Base-by-base conservation (phyloP, 352 stramenopile genomes). In the Phytophthora europaea region DNA sequence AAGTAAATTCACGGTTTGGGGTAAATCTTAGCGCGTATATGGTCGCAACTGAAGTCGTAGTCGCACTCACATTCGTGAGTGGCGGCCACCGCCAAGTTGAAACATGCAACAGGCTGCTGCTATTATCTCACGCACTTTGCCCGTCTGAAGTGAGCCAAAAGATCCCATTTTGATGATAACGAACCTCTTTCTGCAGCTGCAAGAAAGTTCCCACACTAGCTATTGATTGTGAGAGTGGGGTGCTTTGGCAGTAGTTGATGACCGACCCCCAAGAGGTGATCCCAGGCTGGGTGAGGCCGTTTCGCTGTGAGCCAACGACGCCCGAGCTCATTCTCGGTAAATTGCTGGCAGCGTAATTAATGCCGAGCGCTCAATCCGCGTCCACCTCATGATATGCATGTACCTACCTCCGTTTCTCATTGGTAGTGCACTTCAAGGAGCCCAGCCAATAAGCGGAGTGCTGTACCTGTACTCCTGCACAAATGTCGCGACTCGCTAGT, bases 151-250 rank as follows among this genome's bases (percentile, higher is more conserved):
- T 10, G 53, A 48, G 33, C 55, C 34, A 33, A 22, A 67, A 67
- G 34, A 60, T 53, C 34, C 34, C 20, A 67, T 56, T 57, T 36
- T 20, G 20, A 52, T 31, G 31, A 57, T 66, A 18, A 31, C 15
- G 52, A 59, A 9, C 22, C 52, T 15, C 16, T 22, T 16, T 22
- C 47, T 36, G 28, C 59, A 66, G 48, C 61, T 67, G 34, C 50
- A 60, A 36, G 61, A 67, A 67, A 45, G 61, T 67, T 54, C 48
- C 22, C 13, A 22, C 40, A 50, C 4, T 18, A 60, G 48, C 34
- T 13, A 31, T 20, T 7, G 60, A 67, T 58, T 50, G 48, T 58
- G 48, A 58, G n/a, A 34, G 47, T 15, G 22, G 12, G 36, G 47
- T 7, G 15, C 3, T 31, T 31, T 31, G 26, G 26, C 26, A 31